Evolutionary conservation across 169 alveolate species (phyloP).

Genomic region (Plasmodium sp.): DNA sequence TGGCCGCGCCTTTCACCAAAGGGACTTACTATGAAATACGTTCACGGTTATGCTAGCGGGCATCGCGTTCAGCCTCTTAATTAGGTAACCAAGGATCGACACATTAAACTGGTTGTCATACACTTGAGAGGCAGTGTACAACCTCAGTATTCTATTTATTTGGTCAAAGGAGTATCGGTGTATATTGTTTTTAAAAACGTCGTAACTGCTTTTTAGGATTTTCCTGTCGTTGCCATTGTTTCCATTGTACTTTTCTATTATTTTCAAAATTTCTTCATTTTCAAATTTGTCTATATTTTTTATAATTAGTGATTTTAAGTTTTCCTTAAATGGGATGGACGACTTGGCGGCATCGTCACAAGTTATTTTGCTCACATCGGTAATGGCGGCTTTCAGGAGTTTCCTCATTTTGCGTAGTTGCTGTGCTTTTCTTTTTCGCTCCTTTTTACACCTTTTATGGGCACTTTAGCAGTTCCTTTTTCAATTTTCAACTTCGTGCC

Average conservation of each 20-base stretch:
- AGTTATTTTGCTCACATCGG: slow-evolving; percentile 43
- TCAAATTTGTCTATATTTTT: slow-evolving; percentile 66
- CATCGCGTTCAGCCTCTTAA: slow-evolving; percentile 58
- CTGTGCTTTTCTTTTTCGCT: neutral
- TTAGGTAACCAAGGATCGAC: slow-evolving; percentile 54
- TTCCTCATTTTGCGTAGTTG: slow-evolving; percentile 44
- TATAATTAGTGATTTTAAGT: slow-evolving; percentile 59
- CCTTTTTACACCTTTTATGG: neutral
- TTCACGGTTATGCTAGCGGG: slow-evolving; percentile 31
- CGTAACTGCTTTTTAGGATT: slow-evolving; percentile 61
- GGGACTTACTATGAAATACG: slow-evolving; percentile 66
- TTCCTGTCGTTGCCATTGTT: slow-evolving; percentile 34
- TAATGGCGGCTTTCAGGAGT: slow-evolving; percentile 54
- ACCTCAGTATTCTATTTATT: slow-evolving; percentile 46
- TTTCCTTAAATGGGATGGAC: slow-evolving; percentile 13
- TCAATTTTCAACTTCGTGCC: neutral
- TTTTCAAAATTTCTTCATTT: slow-evolving; percentile 72
- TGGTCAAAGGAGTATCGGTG: slow-evolving; percentile 74
- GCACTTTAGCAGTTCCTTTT: neutral
- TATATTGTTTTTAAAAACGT: slow-evolving; percentile 60
- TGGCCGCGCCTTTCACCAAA: neutral
- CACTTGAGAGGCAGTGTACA: slow-evolving; percentile 48
- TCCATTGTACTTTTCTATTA: slow-evolving; percentile 66
- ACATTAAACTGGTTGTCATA: slow-evolving; percentile 49
- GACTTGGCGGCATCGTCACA: neutral